A percentile compares a stretch with the other conserved stretches of the same genome.
Evolutionary conservation across 2,329 filamentous ascomycete species (phyloP).

Genomic region (Phialemoniopsis sp.): DNA sequence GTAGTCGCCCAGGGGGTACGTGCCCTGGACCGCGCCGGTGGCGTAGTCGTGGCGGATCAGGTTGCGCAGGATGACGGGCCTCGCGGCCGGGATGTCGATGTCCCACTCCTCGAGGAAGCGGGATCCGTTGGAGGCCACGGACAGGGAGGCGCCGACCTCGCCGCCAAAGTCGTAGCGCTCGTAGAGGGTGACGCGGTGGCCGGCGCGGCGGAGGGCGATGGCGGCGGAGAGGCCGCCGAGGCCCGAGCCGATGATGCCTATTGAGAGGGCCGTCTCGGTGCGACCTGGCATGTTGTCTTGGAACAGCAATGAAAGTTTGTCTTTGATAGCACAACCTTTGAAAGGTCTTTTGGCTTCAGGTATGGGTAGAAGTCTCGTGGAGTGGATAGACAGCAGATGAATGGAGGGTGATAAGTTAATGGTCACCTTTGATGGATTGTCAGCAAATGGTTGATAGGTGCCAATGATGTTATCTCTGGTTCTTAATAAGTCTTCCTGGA

Average conservation of each 20-base stretch:
- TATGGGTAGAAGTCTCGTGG: no score
- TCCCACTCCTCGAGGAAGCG: constrained; percentile 1
- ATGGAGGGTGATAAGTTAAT: no score
- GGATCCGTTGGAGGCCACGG: constrained; percentile 1
- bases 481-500: no score
- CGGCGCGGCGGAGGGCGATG: not conserved
- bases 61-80: constrained; percentile 14
- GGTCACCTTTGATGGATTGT: no score
- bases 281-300: no score
- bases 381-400: no score
- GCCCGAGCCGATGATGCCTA: not conserved
- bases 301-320: no score
- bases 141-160: constrained; percentile 7
- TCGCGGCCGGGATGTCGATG: not conserved
- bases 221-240: not conserved
- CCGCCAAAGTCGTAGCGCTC: constrained; percentile 6
- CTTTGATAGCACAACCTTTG: no score
- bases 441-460: no score
- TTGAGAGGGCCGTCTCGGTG: not conserved
- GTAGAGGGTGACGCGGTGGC: constrained; percentile 4
- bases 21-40: constrained; percentile 16
- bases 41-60: constrained; percentile 23
- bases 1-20: constrained; percentile 20
- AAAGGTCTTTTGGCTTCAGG: no score
- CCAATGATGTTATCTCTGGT: no score